phyloP scores from a whole-genome alignment of 805 yeast genomes.

The Yarrowia sp. region DNA sequence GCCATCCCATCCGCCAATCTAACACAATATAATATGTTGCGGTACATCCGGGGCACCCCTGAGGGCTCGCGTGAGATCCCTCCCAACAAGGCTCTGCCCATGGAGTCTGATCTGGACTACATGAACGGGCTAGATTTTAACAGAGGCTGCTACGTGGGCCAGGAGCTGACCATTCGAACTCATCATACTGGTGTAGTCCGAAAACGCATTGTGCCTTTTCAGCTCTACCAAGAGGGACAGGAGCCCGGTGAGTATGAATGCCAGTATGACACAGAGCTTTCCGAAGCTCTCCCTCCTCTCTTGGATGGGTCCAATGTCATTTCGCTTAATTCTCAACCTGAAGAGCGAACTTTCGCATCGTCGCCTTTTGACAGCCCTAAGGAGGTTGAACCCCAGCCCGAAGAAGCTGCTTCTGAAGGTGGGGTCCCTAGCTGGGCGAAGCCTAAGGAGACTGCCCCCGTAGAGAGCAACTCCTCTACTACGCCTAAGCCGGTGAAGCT shows the following conservation, averaged over 20 bases:
- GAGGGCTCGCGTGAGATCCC: slow-evolving; percentile 51
- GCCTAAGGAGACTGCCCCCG: neutral
- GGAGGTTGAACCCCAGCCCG: neutral
- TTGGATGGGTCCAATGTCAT: slow-evolving; percentile 7
- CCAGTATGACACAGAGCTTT: neutral
- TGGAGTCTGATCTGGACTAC: slow-evolving; percentile 79
- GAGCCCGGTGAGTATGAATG: slow-evolving; percentile 26
- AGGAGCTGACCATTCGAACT: slow-evolving; percentile 88
- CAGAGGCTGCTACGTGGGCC: slow-evolving; percentile 97
- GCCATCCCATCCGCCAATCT: slow-evolving; percentile 26
- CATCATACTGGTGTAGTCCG: slow-evolving; percentile 78
- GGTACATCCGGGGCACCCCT: slow-evolving; percentile 49
- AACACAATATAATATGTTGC: slow-evolving; percentile 43
- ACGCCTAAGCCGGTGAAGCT: slow-evolving; percentile 47
- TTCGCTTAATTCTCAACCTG: neutral
- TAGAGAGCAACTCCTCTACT: neutral
- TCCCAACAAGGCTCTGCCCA: slow-evolving; percentile 61
- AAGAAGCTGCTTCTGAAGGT: slow-evolving; percentile 38
- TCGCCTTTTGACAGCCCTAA: slow-evolving; percentile 29
- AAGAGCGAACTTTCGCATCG: slow-evolving; percentile 24
- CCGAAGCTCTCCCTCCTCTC: neutral
- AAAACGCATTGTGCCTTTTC: slow-evolving; percentile 75
- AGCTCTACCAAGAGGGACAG: slow-evolving; percentile 35
- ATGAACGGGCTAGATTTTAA: slow-evolving; percentile 77
- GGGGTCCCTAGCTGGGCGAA: slow-evolving; percentile 42